Evolutionary conservation across 2,329 filamentous ascomycete species (phyloP), one percentile per base, ranked within the genome.

Genomic region (Paecilomyces sp.): DNA sequence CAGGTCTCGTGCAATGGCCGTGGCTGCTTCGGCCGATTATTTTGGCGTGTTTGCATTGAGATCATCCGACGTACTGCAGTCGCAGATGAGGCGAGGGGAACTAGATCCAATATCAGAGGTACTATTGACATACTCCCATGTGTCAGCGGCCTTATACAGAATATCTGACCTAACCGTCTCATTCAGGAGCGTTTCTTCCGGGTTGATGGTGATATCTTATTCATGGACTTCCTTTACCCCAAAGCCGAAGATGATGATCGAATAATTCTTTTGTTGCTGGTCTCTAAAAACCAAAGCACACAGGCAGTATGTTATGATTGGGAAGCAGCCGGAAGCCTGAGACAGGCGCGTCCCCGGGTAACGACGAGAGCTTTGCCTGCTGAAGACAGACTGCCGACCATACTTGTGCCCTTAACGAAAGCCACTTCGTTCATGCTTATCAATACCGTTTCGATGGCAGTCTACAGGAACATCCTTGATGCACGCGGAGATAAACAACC

Each of bases 221-320:
- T 91, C 66, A 87, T 97, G 80, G 89, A 92, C 24, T 99, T 97
- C 64, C 80, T 99, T 2, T 85, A 89, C 61, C 90, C 92, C 7
- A 81, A 81, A 9, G 75, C 82, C 0, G 82, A 85, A 57, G 87
- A 92, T 61, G 81, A 85, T 9, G 80, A 87, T 58, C 86, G 87
- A 66, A 84, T 95, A 52, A 87, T 95, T n/a, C 80, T 97, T 3
- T 77, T 96, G 11, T 76, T 96, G 24, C 72, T 88, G 22, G 73
- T 85, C 18, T 71, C 75, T 54, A 71, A 72, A 60, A 69, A 76
- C 28, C 73, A 78, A 2, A 72, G 71, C 60, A 82, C 79, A 18
- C 77, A 79, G 58, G 72, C 82, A 31, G 71, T 80, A 54, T 78
- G 78, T 55, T 84, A 81, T 62, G 78, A 80, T 54, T 85, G 82